These are phyloP conservation scores for Clavispora fructus DNA, from an alignment of 805 yeast genomes.

Conservation along the genomic window DNA sequence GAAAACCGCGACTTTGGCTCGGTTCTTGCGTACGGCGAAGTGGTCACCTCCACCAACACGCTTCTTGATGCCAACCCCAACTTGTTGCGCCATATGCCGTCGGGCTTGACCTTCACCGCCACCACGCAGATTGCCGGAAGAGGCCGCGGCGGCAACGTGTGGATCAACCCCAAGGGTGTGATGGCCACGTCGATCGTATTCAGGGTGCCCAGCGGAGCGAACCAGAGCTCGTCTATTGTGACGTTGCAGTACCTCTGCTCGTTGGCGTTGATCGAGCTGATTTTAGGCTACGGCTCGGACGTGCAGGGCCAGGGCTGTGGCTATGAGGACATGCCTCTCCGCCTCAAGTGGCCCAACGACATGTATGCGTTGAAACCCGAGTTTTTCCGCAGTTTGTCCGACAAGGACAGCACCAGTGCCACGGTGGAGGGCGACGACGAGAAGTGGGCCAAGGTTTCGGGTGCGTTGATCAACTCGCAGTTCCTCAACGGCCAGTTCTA, in stretches of 20 bases:
- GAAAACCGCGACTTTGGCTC: conserved; percentile 49
- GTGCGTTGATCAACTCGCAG: conserved; percentile 78
- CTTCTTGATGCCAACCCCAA: conserved; percentile 68
- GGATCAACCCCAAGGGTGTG: conserved; percentile 95
- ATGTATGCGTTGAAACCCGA: conserved; percentile 71
- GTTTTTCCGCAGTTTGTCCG: conserved; percentile 28
- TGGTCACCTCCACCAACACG: conserved; percentile 80
- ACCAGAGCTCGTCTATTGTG: conserved; percentile 54
- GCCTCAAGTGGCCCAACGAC: conserved; percentile 97
- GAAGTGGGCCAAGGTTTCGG: conserved; percentile 72
- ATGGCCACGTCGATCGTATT: conserved; percentile 73
- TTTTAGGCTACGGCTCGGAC: conserved; percentile 49
- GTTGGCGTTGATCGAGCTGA: conserved; percentile 76
- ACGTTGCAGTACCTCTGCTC: conserved; percentile 83
- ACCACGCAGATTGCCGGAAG: conserved; percentile 85
- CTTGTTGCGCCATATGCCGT: conserved; percentile 56
- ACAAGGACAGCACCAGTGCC: conserved; percentile 26
- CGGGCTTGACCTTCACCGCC: conserved; percentile 67
- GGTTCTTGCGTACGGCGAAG: conserved; percentile 72
- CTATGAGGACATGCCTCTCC: conserved; percentile 70
- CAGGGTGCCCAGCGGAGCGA: conserved; percentile 45
- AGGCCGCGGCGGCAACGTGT: conserved; percentile 91
- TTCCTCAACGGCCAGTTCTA: conserved; percentile 54
- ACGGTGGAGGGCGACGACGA: conserved; percentile 53
- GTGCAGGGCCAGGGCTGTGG: conserved; percentile 41